Evolutionary conservation across 2,329 filamentous ascomycete genomes (phyloP).

Genomic region (Ophiostoma tasmaniense): DNA sequence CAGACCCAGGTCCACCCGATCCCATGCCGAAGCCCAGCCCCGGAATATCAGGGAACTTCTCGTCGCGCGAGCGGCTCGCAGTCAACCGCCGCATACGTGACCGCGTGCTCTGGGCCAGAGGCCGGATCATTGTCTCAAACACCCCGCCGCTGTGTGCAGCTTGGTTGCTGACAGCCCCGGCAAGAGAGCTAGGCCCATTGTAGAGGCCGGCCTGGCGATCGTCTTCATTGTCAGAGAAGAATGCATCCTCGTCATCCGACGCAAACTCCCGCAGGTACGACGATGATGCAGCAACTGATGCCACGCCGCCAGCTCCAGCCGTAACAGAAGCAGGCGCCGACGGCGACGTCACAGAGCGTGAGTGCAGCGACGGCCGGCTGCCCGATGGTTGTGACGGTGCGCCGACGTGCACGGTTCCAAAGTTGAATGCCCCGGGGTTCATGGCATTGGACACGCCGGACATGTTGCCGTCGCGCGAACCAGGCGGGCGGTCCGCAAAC

Average conservation of each 20-base stretch:
- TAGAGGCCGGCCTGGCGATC: constrained; percentile 33
- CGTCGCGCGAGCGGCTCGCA: constrained; percentile 40
- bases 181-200: neutral
- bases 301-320: constrained; percentile 39
- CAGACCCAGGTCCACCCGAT: neutral
- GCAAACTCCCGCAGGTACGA: constrained; percentile 53
- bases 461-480: constrained; percentile 49
- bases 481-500: constrained; percentile 64
- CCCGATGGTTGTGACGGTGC: constrained; percentile 19
- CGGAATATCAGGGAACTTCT: constrained; percentile 17
- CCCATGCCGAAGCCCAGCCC: constrained; percentile 10
- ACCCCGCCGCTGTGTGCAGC: neutral
- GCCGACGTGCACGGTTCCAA: constrained; percentile 5
- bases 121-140: constrained; percentile 53
- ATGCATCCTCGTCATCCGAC: constrained; percentile 74
- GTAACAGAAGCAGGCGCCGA: constrained; percentile 37
- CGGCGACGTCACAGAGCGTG: constrained; percentile 78
- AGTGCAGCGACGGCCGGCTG: constrained; percentile 61
- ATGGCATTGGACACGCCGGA: constrained; percentile 41
- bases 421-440: constrained; percentile 51
- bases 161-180: neutral
- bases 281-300: constrained; percentile 60
- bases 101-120: constrained; percentile 47
- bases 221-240: constrained; percentile 71
- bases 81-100: constrained; percentile 55